phyloP scores from a whole-genome alignment of 2,329 filamentous ascomycete genomes.

The Lecanicillium sp. region DNA sequence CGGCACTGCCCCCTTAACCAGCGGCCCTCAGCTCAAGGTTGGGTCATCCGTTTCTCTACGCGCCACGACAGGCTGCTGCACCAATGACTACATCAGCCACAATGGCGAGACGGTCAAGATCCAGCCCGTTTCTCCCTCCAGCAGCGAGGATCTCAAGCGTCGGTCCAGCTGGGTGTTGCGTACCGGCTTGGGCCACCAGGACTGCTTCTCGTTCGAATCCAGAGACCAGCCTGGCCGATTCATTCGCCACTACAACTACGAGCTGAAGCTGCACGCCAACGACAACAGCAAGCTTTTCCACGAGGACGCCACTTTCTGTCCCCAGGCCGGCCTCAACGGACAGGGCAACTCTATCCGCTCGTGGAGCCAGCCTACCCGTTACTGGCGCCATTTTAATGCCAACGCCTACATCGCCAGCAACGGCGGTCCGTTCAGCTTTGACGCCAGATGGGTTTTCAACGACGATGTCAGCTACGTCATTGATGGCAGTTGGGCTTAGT shows the following conservation, averaged over 20 bases:
- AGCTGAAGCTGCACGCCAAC: conserved; percentile 40
- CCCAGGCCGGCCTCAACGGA: conserved; percentile 44
- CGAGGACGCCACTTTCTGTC: conserved; percentile 60
- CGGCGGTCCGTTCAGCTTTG: conserved; percentile 48
- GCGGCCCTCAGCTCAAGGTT: conserved; percentile 40
- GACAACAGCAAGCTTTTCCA: conserved; percentile 51
- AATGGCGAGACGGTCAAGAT: conserved; percentile 44
- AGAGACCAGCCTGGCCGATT: conserved; percentile 52
- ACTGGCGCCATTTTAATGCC: conserved; percentile 45
- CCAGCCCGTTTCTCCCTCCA: conserved; percentile 47
- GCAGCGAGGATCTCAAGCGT: conserved; percentile 41
- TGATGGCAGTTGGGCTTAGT: neutral
- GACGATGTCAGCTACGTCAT: conserved; percentile 49
- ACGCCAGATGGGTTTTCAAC: conserved; percentile 40
- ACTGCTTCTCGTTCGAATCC: conserved; percentile 57
- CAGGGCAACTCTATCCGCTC: conserved; percentile 46
- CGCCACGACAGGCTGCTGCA: conserved; percentile 49
- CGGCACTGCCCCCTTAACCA: conserved; percentile 39
- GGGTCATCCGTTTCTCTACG: conserved; percentile 48
- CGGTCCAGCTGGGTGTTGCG: conserved; percentile 49
- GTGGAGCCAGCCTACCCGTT: conserved; percentile 57
- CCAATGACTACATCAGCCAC: conserved; percentile 50
- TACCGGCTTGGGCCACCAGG: conserved; percentile 49
- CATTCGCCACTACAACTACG: conserved; percentile 51
- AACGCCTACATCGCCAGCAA: conserved; percentile 25